A percentile compares a stretch with the other conserved stretches of the same genome.
phyloP scores from a whole-genome alignment of 495 filamentous ascomycete genomes.

The Xylaria telfairii region DNA sequence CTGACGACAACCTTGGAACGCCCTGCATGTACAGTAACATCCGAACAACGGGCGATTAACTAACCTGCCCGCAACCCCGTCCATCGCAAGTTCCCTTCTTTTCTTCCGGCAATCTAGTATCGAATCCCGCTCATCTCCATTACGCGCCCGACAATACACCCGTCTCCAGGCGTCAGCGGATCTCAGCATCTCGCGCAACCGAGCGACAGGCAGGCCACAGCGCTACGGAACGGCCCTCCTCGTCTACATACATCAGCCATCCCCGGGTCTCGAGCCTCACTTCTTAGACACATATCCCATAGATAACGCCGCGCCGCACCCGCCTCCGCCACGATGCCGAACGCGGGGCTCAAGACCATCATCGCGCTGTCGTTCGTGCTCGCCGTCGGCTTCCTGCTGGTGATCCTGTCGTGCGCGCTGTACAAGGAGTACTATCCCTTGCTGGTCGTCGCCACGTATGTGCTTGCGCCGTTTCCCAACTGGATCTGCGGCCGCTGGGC shows the following conservation, averaged over 20 bases:
- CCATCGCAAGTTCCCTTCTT: neutral
- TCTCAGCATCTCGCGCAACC: neutral
- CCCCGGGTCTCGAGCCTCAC: neutral
- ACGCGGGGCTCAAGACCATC: constrained; percentile 95
- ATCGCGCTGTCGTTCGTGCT: constrained; percentile 99
- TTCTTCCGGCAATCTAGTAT: neutral
- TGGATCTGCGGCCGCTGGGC: constrained; percentile 88
- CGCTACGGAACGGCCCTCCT: neutral
- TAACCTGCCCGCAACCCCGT: neutral
- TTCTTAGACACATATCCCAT: neutral
- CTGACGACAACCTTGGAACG: constrained; percentile 38
- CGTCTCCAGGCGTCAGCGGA: neutral
- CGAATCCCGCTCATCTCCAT: neutral
- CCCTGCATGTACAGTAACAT: neutral
- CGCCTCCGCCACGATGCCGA: constrained; percentile 64
- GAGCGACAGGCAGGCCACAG: neutral
- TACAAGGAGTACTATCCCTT: constrained; percentile 92
- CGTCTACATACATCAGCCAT: neutral
- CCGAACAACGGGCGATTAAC: constrained; percentile 23
- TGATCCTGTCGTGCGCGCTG: constrained; percentile 96
- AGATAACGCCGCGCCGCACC: neutral
- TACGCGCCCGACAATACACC: neutral
- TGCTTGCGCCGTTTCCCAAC: constrained; percentile 92
- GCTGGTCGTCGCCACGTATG: constrained; percentile 93
- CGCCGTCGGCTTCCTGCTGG: constrained; percentile 97